Evolutionary conservation across 2,329 filamentous ascomycete genomes (phyloP).

Genomic region (Fusarium sp.): DNA sequence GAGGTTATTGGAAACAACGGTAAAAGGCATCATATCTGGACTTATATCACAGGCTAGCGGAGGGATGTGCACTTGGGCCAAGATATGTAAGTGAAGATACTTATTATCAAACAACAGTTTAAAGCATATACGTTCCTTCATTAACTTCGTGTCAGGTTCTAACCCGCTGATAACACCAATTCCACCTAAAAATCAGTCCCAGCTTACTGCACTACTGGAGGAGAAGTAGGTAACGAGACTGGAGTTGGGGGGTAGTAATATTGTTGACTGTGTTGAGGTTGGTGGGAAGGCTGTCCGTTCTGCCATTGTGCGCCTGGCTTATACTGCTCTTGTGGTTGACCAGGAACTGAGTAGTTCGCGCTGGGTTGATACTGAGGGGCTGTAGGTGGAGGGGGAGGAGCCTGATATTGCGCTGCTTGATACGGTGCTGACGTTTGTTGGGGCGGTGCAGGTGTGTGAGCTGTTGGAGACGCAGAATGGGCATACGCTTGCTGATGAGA

Average conservation of each 20-base stretch:
- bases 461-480: accelerated
- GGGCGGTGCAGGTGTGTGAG: background rate
- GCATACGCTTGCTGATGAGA: background rate
- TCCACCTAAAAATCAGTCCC: background rate
- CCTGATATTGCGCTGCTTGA: conserved; percentile 14
- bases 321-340: background rate
- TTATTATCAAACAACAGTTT: background rate
- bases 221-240: conserved; percentile 12
- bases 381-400: conserved; percentile 8
- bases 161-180: background rate
- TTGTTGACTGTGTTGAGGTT: background rate
- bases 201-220: conserved; percentile 4
- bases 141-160: background rate
- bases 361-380: background rate
- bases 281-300: background rate
- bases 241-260: conserved; percentile 15
- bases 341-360: conserved; percentile 7
- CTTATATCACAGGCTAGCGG: background rate
- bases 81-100: background rate
- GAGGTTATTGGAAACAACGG: no score
- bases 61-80: background rate
- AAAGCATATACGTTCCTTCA: background rate
- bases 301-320: conserved; percentile 5
- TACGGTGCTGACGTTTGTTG: conserved; percentile 6
- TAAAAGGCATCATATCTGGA: no score